Evolutionary conservation across 768 basidiomycete species (phyloP), one percentile per base, ranked within the genome.

Genomic region (Panaeolus cyanescens): DNA sequence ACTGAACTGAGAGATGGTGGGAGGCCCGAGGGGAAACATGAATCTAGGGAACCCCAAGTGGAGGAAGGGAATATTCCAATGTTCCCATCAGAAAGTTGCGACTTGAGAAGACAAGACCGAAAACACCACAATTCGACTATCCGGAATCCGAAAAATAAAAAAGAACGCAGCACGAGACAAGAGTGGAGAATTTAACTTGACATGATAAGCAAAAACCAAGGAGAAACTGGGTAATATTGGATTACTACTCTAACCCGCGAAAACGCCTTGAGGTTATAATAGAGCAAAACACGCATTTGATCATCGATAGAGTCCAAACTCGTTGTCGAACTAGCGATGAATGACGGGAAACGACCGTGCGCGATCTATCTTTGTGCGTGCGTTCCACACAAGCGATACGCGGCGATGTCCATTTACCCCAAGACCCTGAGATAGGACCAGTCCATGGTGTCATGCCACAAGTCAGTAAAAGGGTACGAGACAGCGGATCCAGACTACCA

Each of bases 301-400:
- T 13, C 25, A 28, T 28, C 45, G 22, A 50, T 50, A 28, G 25
- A 50, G 25, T 50, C 45, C 22, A 50, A 50, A 50, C 45, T 50
- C 45, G 45, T 50, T 50, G 45, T 50, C 45, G 45, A 28, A 28
- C 30, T 50, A 50, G 45, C 45, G 45, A 50, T 50, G 45, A 50
- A 50, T 50, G 45, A 22, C 12, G 30, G 25, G n/a, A n/a, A 50
- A 50, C 22, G 9, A 42, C 40, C 22, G 40, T 42, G 45, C 25
- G 45, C 45, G 45, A 50, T 50, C 45, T 50, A 50, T 50, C 45
- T 50, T 50, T 50, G 45, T 22, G 45, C 39, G 19, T 39, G 40
- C 40, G 40, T 42, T 19, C 36, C 17, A 3, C 9, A 5, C 39
- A 39, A 42, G 19, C 39, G 39, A 42, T 42, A 8, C 3, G 25